Evolutionary conservation across 1,284 basidiomycete species (phyloP).

Genomic region (Neonothopanus nambi): DNA sequence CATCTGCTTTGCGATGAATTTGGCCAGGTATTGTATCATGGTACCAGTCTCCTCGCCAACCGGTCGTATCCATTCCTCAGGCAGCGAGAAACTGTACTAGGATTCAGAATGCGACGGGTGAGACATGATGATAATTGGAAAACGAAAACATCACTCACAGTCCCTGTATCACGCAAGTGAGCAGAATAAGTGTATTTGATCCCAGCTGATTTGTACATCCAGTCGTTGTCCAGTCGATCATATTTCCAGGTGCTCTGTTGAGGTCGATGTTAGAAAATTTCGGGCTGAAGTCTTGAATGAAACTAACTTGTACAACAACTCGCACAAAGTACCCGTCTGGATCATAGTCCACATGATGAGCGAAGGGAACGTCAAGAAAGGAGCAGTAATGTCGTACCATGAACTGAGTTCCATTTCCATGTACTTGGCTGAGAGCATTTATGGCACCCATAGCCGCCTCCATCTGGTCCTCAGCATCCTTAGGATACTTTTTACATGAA

Average conservation of each 20-base stretch:
- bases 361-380: background rate
- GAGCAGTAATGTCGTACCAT: slow-evolving; percentile 34
- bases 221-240: too few relatives aligned
- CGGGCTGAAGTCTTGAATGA: background rate
- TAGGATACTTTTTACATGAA: slow-evolving; percentile 65
- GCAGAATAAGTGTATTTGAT: slow-evolving; percentile 79
- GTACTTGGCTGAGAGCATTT: slow-evolving; percentile 56
- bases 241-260: slow-evolving; percentile 67
- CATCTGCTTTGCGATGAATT: slow-evolving; percentile 54
- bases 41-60: slow-evolving; percentile 75
- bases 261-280: background rate
- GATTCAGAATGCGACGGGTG: background rate
- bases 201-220: slow-evolving; percentile 64
- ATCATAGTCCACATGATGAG: slow-evolving; percentile 20
- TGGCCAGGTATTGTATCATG: slow-evolving; percentile 66
- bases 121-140: background rate
- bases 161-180: slow-evolving; percentile 82
- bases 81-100: slow-evolving; percentile 81
- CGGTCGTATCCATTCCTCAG: slow-evolving; percentile 71
- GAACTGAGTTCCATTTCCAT: slow-evolving; percentile 59
- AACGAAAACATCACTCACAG: slow-evolving; percentile 46
- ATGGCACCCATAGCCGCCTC: slow-evolving; percentile 77
- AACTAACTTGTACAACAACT: slow-evolving; percentile 61
- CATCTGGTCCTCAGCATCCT: slow-evolving; percentile 80
- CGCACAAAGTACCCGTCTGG: slow-evolving; percentile 68